Conservation (phyloP, 805 yeast species). For the Nakazawaea ernobii region DNA sequence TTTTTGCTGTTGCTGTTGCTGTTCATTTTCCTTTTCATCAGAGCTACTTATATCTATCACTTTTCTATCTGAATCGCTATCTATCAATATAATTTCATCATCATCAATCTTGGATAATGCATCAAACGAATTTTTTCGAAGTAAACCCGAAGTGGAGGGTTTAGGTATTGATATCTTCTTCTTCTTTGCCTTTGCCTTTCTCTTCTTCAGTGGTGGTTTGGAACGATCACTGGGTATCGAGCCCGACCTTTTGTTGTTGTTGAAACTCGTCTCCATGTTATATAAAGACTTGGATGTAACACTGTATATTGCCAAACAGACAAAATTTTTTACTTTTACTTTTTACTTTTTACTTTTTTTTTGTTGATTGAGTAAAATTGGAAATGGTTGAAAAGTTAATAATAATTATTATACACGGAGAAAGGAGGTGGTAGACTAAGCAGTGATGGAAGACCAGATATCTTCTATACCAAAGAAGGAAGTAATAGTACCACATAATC, state of each 20-base stretch:
- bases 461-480: constrained; percentile 73
- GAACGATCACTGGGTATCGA: background rate
- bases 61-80: constrained; percentile 4
- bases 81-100: constrained; percentile 12
- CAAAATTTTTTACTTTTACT: background rate
- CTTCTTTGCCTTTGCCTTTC: background rate
- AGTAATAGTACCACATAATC: constrained; percentile 79
- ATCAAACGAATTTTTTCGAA: constrained; percentile 12
- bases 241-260: background rate
- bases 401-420: too few species aligned
- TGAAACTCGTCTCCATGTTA: background rate
- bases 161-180: background rate
- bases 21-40: constrained; percentile 7
- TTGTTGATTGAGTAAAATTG: too few species aligned
- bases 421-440: background rate
- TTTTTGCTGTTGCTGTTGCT: too few species aligned
- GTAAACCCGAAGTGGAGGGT: constrained; percentile 1
- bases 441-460: constrained; percentile 49
- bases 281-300: too few species aligned
- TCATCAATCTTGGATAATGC: constrained; percentile 6
- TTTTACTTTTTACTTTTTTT: too few species aligned
- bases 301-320: too few species aligned
- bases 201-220: background rate
- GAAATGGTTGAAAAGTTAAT: too few species aligned
- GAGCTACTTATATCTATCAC: background rate